A percentile compares a stretch with the other conserved stretches of the same genome.
Conservation (phyloP, 345 rosid species). For the Lepidium aucheri region DNA sequence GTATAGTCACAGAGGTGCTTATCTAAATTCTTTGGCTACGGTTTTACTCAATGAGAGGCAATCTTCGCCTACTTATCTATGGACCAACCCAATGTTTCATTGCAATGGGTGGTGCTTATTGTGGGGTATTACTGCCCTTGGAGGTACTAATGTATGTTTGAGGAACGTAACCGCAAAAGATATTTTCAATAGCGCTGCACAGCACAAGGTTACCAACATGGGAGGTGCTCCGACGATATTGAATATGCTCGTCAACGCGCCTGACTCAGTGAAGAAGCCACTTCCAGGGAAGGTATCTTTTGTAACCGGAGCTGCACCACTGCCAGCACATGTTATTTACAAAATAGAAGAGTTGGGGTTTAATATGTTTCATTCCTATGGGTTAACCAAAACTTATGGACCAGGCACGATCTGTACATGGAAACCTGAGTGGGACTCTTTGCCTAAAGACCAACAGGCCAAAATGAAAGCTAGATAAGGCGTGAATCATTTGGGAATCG, state of each 20-base stretch:
- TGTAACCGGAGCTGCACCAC: conserved; percentile 65
- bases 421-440: conserved; percentile 67
- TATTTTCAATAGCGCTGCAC: conserved; percentile 45
- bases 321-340: conserved; percentile 52
- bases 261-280: conserved; percentile 27
- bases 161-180: conserved; percentile 46
- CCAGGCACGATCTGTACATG: conserved; percentile 61
- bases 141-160: conserved; percentile 72
- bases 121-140: conserved; percentile 82
- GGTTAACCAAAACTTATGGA: conserved; percentile 74
- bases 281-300: conserved; percentile 46
- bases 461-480: conserved; percentile 69
- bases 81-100: conserved; percentile 96
- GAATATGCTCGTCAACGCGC: conserved; percentile 57
- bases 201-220: conserved; percentile 68
- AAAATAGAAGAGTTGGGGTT: conserved; percentile 66
- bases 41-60: conserved; percentile 49
- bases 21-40: conserved; percentile 57
- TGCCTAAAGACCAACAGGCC: conserved; percentile 42
- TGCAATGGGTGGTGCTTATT: conserved; percentile 90
- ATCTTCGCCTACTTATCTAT: conserved; percentile 49
- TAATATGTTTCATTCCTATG: conserved; percentile 48
- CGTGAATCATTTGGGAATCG: conserved; percentile 49
- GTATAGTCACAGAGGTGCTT: conserved; percentile 82
- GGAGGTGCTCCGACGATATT: conserved; percentile 76